Conservation (phyloP, 495 filamentous ascomycete species). For the Penicillium maclennaniae region DNA sequence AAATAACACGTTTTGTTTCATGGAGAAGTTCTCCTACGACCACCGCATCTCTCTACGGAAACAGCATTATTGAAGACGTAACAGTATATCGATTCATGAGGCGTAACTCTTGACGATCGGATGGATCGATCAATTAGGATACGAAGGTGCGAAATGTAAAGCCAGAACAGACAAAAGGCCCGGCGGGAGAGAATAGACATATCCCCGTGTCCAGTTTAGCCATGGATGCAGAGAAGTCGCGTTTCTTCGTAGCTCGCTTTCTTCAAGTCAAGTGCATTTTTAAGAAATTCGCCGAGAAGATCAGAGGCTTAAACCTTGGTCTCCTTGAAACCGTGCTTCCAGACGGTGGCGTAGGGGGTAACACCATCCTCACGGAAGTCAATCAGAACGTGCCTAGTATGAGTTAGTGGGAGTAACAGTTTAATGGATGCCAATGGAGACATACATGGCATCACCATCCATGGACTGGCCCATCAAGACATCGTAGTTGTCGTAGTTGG, state of each 20-base stretch:
- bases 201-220: slow-evolving; percentile 14
- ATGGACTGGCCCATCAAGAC: slow-evolving; percentile 88
- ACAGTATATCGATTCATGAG: slow-evolving; percentile 42
- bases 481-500: slow-evolving; percentile 91
- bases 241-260: slow-evolving; percentile 25
- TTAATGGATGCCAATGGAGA: slow-evolving; percentile 7
- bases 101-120: slow-evolving; percentile 38
- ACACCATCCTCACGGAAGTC: slow-evolving; percentile 96
- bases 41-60: neutral
- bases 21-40: neutral
- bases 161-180: slow-evolving; percentile 23
- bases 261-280: slow-evolving; percentile 33
- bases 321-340: slow-evolving; percentile 91
- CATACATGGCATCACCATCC: slow-evolving; percentile 87
- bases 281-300: slow-evolving; percentile 10
- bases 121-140: slow-evolving; percentile 32
- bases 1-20: neutral
- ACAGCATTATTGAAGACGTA: slow-evolving; percentile 18
- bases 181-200: slow-evolving; percentile 11
- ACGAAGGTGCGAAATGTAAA: slow-evolving; percentile 29
- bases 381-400: slow-evolving; percentile 77
- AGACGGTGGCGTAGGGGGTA: slow-evolving; percentile 84
- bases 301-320: slow-evolving; percentile 78
- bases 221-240: slow-evolving; percentile 20
- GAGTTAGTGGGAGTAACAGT: slow-evolving; percentile 14